phyloP scores from a whole-genome alignment of 2,329 filamentous ascomycete species.

The Nothophaeocryptopus gaeumannii region DNA sequence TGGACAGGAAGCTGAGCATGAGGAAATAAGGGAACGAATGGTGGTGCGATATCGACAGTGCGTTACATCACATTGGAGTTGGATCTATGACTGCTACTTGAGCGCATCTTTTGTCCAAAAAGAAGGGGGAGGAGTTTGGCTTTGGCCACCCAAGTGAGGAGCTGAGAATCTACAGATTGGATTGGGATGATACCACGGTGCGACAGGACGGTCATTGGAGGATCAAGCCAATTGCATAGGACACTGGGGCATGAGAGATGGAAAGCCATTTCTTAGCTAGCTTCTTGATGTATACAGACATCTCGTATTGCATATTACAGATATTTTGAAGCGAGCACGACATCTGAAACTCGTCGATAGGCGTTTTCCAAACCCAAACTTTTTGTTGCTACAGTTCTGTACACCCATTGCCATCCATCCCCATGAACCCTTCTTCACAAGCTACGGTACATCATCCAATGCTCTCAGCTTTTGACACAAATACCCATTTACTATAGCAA shows the following conservation, averaged over 20 bases:
- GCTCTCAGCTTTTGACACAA: not conserved
- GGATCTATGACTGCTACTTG: not conserved
- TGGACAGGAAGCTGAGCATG: constrained; percentile 1
- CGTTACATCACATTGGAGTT: too few species aligned
- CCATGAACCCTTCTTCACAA: not conserved
- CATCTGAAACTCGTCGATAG: too few species aligned
- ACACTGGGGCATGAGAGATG: too few species aligned
- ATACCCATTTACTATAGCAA: not conserved
- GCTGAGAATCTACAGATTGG: not conserved
- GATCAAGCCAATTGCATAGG: not conserved
- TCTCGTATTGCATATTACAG: too few species aligned
- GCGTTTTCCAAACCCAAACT: too few species aligned
- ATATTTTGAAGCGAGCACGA: too few species aligned
- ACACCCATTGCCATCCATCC: not conserved
- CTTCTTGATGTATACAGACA: too few species aligned
- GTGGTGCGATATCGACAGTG: not conserved
- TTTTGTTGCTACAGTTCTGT: too few species aligned
- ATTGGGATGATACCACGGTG: constrained; percentile 13
- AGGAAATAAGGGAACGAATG: not conserved
- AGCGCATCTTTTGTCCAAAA: not conserved
- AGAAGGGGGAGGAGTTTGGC: not conserved
- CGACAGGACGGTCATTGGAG: constrained; percentile 10
- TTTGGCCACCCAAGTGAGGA: not conserved
- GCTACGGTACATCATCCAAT: not conserved
- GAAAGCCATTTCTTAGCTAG: too few species aligned